phyloP scores from a whole-genome alignment of 225 moss, liverwort and hornwort genomes.

The Sphagnum tenellum region DNA sequence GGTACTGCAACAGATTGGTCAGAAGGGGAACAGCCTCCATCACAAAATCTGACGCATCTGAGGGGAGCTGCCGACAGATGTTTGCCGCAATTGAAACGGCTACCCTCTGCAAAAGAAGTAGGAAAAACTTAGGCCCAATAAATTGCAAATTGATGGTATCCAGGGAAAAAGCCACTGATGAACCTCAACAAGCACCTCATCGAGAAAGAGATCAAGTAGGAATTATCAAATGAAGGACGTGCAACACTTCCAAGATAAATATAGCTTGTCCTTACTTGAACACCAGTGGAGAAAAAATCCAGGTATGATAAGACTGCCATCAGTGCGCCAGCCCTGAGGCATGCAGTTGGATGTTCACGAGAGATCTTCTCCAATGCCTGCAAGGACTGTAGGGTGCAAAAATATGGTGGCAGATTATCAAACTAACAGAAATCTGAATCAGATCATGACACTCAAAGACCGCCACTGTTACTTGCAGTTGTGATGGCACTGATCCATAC shows the following conservation, averaged over 20 bases:
- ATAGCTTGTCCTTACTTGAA: conserved; percentile 48
- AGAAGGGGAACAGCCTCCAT: conserved; percentile 79
- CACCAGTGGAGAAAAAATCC: conserved; percentile 98
- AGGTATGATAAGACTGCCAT: conserved; percentile 93
- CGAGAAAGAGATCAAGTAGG: too few species aligned
- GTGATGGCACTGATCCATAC: too few species aligned
- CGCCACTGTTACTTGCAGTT: too few species aligned
- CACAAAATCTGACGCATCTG: conserved; percentile 94
- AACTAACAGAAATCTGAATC: too few species aligned
- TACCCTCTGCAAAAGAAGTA: conserved; percentile 57
- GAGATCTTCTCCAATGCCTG: conserved; percentile 99
- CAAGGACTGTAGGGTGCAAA: conserved; percentile 55
- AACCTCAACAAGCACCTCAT: too few species aligned
- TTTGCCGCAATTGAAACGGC: conserved; percentile 94
- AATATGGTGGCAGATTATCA: too few species aligned
- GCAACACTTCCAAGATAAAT: not conserved
- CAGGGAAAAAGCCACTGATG: too few species aligned
- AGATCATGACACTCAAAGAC: too few species aligned
- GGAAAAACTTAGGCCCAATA: not conserved
- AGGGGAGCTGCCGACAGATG: conserved; percentile 94
- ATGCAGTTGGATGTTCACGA: conserved; percentile 96
- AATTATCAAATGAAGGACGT: too few species aligned
- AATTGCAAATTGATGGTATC: too few species aligned
- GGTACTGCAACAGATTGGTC: conserved; percentile 90
- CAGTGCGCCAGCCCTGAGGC: conserved; percentile 92